These are phyloP conservation scores for Fusarium ramigenum DNA, from an alignment of 2,329 filamentous ascomycete species.

Conservation along the genomic window DNA sequence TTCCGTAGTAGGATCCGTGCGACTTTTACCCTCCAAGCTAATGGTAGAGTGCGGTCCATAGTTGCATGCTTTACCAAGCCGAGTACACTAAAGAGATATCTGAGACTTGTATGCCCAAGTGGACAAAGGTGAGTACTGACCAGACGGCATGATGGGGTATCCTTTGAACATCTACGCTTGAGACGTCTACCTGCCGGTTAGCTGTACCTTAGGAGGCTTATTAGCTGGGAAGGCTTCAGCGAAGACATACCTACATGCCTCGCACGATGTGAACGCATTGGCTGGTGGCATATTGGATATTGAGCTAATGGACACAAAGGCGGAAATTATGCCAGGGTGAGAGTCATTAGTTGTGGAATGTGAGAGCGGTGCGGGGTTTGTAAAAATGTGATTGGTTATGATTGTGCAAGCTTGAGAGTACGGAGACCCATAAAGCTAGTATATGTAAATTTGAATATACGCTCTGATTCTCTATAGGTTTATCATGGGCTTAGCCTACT, in stretches of 20 bases:
- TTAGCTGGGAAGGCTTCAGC: no score
- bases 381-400: fast-evolving
- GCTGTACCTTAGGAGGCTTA: no score
- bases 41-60: not conserved
- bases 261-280: not conserved
- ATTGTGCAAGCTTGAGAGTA: not conserved
- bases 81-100: not conserved
- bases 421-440: not conserved
- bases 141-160: not conserved
- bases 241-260: not conserved
- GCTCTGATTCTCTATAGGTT: not conserved
- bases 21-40: fast-evolving
- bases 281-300: not conserved
- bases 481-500: not conserved
- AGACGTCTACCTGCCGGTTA: not conserved
- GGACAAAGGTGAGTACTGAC: not conserved
- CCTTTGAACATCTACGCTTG: not conserved
- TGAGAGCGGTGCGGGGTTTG: not conserved
- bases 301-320: not conserved
- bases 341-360: not conserved
- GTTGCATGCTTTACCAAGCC: not conserved
- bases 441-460: not conserved
- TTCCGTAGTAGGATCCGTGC: not conserved
- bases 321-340: not conserved
- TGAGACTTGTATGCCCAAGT: fast-evolving